phyloP scores from a whole-genome alignment of 345 rosid genomes.

The Tarenaya hassleriana region DNA sequence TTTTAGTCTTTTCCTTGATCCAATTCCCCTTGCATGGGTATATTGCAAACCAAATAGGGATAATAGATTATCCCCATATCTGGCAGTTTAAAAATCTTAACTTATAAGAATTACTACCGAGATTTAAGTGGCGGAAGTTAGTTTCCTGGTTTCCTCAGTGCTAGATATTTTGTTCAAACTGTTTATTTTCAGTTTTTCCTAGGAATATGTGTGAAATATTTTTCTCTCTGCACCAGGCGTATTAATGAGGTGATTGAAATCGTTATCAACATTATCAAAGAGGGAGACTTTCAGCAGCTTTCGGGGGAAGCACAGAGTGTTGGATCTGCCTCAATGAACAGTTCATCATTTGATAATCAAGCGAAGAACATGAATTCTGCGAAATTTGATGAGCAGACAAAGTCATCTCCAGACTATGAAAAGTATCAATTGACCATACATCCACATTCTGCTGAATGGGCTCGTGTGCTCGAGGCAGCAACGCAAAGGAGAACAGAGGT shows the following conservation, averaged over 20 bases:
- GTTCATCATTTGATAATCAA: constrained; percentile 34
- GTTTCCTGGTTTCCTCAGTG: background rate
- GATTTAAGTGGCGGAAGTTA: background rate
- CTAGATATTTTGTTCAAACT: background rate
- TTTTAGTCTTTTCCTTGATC: constrained; percentile 16
- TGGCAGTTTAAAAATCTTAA: background rate
- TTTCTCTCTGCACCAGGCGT: constrained; percentile 41
- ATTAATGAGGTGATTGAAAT: constrained; percentile 82
- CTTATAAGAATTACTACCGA: background rate
- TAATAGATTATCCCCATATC: background rate
- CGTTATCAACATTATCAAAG: constrained; percentile 50
- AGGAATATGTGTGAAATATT: constrained; percentile 19
- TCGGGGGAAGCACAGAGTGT: constrained; percentile 29
- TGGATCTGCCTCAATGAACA: constrained; percentile 24
- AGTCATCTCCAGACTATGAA: constrained; percentile 23
- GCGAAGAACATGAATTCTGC: constrained; percentile 29
- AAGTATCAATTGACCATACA: constrained; percentile 31
- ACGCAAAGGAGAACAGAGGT: constrained; percentile 92
- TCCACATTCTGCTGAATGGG: constrained; percentile 69
- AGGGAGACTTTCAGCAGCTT: constrained; percentile 40
- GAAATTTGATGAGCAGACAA: constrained; percentile 29
- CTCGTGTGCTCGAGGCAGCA: constrained; percentile 67
- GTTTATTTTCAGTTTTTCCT: constrained; percentile 11
- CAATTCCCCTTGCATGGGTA: too few relatives aligned
- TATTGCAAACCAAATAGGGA: constrained; percentile 14